These are phyloP conservation scores for Batrachochytrium dendrobatidis DNA, from an alignment of 371 early-diverging fungal genomes.

Conservation along the genomic window DNA sequence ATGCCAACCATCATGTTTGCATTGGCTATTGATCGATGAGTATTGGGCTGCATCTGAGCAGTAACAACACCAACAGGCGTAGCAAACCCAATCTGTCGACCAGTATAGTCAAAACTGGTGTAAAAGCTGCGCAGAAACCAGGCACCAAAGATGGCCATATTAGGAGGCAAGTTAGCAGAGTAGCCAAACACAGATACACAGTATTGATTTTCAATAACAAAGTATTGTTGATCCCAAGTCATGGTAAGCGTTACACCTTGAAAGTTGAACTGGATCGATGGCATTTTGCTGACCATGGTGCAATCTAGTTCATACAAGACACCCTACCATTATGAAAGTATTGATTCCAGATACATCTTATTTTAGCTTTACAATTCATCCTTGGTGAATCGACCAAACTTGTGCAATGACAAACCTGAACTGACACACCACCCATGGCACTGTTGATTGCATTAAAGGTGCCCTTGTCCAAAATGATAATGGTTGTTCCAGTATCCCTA, in stretches of 20 bases:
- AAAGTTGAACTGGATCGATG: background rate
- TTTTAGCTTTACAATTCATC: too few species aligned
- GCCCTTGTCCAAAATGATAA: background rate
- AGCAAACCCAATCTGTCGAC: background rate
- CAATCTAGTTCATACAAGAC: background rate
- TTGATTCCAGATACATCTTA: too few species aligned
- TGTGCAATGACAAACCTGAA: too few species aligned
- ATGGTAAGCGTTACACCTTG: background rate
- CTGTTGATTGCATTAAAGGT: background rate
- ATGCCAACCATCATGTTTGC: too few species aligned
- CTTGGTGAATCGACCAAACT: conserved; percentile 1
- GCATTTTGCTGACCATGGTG: background rate
- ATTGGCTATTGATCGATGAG: too few species aligned
- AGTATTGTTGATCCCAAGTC: background rate
- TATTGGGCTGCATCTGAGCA: too few species aligned
- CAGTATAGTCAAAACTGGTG: background rate
- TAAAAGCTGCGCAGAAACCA: background rate
- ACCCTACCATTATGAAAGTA: too few species aligned
- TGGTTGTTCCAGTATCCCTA: background rate
- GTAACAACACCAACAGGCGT: background rate
- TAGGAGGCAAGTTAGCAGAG: background rate
- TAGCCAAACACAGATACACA: background rate
- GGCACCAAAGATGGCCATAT: background rate
- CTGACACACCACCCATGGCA: background rate
- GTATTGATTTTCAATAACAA: background rate